A percentile compares a stretch with the other conserved stretches of the same genome.
Conservation (phyloP, 2,329 filamentous ascomycete species). For the Phoma sp. region DNA sequence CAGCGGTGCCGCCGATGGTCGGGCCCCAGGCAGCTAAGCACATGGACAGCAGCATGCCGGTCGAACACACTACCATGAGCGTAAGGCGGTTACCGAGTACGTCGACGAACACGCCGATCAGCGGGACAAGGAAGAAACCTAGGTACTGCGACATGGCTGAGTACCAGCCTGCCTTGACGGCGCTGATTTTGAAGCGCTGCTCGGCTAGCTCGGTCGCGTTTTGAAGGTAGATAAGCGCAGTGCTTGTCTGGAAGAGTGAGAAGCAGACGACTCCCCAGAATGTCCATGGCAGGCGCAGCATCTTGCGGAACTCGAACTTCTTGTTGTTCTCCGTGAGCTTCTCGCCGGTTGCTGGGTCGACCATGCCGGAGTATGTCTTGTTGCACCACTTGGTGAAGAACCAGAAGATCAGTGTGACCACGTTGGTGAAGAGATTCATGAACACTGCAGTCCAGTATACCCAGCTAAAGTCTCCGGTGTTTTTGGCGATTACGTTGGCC, state of each 20-base stretch:
- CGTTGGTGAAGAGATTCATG: constrained; percentile 69
- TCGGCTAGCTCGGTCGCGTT: constrained; percentile 68
- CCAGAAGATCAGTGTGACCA: constrained; percentile 60
- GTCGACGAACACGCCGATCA: constrained; percentile 63
- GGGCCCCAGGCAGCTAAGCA: constrained; percentile 60
- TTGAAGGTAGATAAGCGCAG: constrained; percentile 60
- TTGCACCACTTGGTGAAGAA: constrained; percentile 61
- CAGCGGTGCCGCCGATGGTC: constrained; percentile 59
- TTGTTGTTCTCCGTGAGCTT: constrained; percentile 65
- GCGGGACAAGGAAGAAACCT: constrained; percentile 63
- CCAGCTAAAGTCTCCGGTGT: constrained; percentile 66
- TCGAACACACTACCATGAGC: constrained; percentile 54
- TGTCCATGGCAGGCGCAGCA: constrained; percentile 64
- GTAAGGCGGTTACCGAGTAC: constrained; percentile 60
- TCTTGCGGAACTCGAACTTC: constrained; percentile 61
- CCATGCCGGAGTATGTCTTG: constrained; percentile 53
- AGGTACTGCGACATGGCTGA: constrained; percentile 62
- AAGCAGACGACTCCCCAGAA: constrained; percentile 64
- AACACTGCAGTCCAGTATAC: constrained; percentile 67
- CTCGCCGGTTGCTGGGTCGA: constrained; percentile 65
- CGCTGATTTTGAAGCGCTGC: constrained; percentile 62
- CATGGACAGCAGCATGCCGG: constrained; percentile 61
- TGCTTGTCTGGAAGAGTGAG: constrained; percentile 64
- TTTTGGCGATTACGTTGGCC: constrained; percentile 64
- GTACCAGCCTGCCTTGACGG: constrained; percentile 66